phyloP scores from a whole-genome alignment of 2,329 filamentous ascomycete species.

The Byssochlamys sp. region DNA sequence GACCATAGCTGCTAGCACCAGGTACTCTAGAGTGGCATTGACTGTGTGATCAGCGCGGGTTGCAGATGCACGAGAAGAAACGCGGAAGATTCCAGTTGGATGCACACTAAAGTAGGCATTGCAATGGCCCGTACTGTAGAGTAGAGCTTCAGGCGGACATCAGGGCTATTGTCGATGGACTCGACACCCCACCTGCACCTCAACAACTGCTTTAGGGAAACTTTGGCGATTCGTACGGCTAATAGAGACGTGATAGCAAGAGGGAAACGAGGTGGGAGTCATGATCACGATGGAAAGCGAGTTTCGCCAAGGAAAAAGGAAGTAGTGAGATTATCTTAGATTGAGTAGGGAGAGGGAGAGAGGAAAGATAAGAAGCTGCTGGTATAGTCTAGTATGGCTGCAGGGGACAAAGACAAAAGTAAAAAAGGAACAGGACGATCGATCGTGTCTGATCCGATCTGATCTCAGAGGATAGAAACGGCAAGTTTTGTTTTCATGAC shows the following conservation, averaged over 20 bases:
- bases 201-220: background rate
- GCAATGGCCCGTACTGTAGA: background rate
- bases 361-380: background rate
- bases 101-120: background rate
- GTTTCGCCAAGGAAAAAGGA: background rate
- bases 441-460: background rate
- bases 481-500: background rate
- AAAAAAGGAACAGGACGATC: background rate
- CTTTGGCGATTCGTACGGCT: background rate
- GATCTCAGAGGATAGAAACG: background rate
- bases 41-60: background rate
- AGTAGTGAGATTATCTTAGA: background rate
- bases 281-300: background rate
- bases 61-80: background rate
- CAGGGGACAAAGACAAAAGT: background rate
- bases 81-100: background rate
- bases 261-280: background rate
- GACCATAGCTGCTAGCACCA: no score
- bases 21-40: background rate
- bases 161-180: background rate
- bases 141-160: background rate
- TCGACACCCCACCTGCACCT: background rate
- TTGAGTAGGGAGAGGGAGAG: background rate
- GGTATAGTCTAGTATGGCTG: background rate
- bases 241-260: background rate